Percentiles rank a stretch among this genome's conserved stretches.
Conservation (phyloP, 2,329 filamentous ascomycete species). For the Cladosporium halotolerans region DNA sequence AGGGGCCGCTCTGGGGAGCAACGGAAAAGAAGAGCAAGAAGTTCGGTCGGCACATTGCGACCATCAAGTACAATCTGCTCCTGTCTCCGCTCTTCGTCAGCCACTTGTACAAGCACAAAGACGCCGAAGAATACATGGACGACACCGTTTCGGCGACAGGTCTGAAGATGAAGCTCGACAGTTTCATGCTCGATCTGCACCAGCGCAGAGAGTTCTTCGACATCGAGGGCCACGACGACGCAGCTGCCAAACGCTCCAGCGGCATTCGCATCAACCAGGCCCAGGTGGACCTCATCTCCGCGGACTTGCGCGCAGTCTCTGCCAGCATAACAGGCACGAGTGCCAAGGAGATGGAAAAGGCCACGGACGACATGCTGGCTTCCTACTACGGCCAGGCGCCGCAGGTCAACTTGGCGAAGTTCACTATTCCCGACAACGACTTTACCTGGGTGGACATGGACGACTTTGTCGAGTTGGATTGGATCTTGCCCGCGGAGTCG, state of each 20-base stretch:
- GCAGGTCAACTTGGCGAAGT: conserved; percentile 66
- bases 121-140: conserved; percentile 76
- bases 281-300: conserved; percentile 83
- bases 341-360: conserved; percentile 63
- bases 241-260: conserved; percentile 73
- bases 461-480: conserved; percentile 96
- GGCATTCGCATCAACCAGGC: conserved; percentile 95
- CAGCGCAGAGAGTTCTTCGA: conserved; percentile 88
- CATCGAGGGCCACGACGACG: conserved; percentile 60
- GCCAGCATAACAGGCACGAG: conserved; percentile 80
- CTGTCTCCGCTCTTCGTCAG: conserved; percentile 90
- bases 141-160: conserved; percentile 82
- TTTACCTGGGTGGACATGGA: conserved; percentile 99
- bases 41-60: conserved; percentile 93
- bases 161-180: conserved; percentile 92
- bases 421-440: conserved; percentile 93
- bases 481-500: conserved; percentile 83
- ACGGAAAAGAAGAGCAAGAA: conserved; percentile 97
- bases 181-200: conserved; percentile 94
- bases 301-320: conserved; percentile 88
- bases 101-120: conserved; percentile 98
- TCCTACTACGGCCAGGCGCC: conserved; percentile 48
- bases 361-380: conserved; percentile 57
- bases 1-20: conserved; percentile 84
- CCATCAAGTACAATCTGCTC: conserved; percentile 93